Base-by-base conservation (phyloP, 1,284 basidiomycete species). In the Cystobasidiaceae sp. region DNA sequence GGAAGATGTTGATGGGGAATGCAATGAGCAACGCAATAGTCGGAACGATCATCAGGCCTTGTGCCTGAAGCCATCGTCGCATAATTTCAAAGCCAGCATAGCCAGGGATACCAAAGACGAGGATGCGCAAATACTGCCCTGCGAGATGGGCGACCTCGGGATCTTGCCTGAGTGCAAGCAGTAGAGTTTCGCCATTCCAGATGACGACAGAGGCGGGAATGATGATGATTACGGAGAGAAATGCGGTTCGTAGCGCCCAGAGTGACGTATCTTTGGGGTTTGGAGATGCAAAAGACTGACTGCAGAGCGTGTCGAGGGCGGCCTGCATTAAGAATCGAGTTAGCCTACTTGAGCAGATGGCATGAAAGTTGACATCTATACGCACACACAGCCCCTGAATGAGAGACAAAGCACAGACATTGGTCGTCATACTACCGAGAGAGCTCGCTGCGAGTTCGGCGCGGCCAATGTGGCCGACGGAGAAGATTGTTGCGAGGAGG, bases 91-190 rank as follows among this genome's bases (percentile, higher is more conserved):
- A 75, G 9, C 75, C 79, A 0, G 86, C 83, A 76, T 94, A 97
- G 0, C 89, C 93, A 9, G 94, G 94, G 27, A 97, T 81, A 58
- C 91, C 91, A 13, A 93, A 76, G 0, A 85, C 84, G 5, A 90
- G 81, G 79, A 85, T 90, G 60, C 64, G 23, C 19, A 73, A 56
- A 60, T 73, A 97, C 2, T 84, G 67, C 0, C 84, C 83, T 0
- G 93, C 92, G 6, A 87, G 82, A 41, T 79, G 80, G 0, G 93
- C 90, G 3, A 98, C 90, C 66, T 88, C 85, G 0, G 87, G 85
- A 55, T 96, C 90, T 80, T 97, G 94, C 50, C 83, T 84, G 21
- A 97, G 80, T 43, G 81, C 78, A 21, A 96, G 80, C 1, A 97
- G 82, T 39, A 97, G 82, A 23, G 5, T 23, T 46, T 74, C 72